Base-by-base conservation (phyloP, 257 asterid genomes). In the Solanum etuberosum region DNA sequence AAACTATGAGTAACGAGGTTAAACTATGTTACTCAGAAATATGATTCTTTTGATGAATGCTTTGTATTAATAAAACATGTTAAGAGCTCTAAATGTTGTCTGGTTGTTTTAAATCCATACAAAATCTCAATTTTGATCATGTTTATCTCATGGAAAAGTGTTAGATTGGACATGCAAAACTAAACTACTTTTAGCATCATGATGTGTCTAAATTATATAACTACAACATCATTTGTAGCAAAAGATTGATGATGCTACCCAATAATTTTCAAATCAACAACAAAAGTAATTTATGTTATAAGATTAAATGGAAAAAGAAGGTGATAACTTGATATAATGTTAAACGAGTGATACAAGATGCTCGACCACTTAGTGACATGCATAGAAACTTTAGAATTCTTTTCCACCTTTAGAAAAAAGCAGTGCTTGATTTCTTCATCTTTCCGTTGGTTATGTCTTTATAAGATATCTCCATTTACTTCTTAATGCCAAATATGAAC, bases 381-480 rank as follows among this genome's bases (percentile, higher is more conserved):
- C 98, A 96, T 48, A 95, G 89, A 72, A 93, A 92, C 78, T 94
- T 90, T 88, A n/a, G 92, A 91, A 91, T 94, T 86, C n/a, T 35
- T 35, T 91, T 87, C 3, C 21, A 48, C 59, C 21, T 23, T 48
- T 35, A 16, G 21, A 48, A 48, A 48, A 48, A 15, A 5, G 23
- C 16, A 48, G 16, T 48, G 59, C 15, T 48, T 48, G 57, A 48
- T 14, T 14, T 98, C 93, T 21, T 94, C 86, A 40, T 48, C 59
- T 48, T 48, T 48, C 5, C 8, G 5, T 48, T 48, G 59, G 23
- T 48, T 48, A 94, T 71, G 89, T 89, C 4, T 65, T 90, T 90
- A 89, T 92, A 89, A 87, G 88, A 90, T 71, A 93, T 35, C 38
- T 37, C 84, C 98, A 93, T 95, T 71, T 87, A 73, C 82, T 83